phyloP scores from a whole-genome alignment of 148 eudicot species.

The Chenopodium suecicum region DNA sequence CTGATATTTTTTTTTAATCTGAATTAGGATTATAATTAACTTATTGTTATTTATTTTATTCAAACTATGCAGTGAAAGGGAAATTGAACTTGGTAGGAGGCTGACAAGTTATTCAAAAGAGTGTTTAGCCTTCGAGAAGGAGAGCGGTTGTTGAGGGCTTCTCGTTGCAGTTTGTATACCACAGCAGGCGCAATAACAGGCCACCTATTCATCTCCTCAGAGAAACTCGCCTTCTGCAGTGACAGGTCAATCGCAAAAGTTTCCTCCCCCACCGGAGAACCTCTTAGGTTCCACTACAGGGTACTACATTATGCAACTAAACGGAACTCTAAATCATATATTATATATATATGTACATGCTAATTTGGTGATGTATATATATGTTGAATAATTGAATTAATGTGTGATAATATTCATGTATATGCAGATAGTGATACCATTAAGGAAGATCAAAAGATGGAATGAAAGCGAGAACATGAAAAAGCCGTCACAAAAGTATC shows the following conservation, averaged over 20 bases:
- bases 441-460: constrained; percentile 31
- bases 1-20: too few relatives aligned
- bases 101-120: constrained; percentile 21
- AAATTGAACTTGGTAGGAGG: constrained; percentile 22
- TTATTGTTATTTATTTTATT: background rate
- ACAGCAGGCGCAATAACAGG: constrained; percentile 25
- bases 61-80: constrained; percentile 20
- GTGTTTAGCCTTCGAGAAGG: constrained; percentile 25
- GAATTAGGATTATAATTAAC: background rate
- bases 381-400: too few relatives aligned
- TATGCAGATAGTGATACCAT: constrained; percentile 35
- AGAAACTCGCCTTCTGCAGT: constrained; percentile 27
- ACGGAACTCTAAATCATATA: too few relatives aligned
- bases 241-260: constrained; percentile 6
- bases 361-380: too few relatives aligned
- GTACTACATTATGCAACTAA: background rate
- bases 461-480: constrained; percentile 28
- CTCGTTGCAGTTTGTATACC: constrained; percentile 27
- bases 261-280: constrained; percentile 13
- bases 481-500: constrained; percentile 38
- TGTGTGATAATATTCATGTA: background rate
- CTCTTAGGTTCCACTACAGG: constrained; percentile 23
- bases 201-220: constrained; percentile 20
- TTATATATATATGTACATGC: too few relatives aligned
- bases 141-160: constrained; percentile 22